A percentile compares a stretch with the other conserved stretches of the same genome.
Conservation (phyloP, 345 rosid genomes). For the Populus nigra region DNA sequence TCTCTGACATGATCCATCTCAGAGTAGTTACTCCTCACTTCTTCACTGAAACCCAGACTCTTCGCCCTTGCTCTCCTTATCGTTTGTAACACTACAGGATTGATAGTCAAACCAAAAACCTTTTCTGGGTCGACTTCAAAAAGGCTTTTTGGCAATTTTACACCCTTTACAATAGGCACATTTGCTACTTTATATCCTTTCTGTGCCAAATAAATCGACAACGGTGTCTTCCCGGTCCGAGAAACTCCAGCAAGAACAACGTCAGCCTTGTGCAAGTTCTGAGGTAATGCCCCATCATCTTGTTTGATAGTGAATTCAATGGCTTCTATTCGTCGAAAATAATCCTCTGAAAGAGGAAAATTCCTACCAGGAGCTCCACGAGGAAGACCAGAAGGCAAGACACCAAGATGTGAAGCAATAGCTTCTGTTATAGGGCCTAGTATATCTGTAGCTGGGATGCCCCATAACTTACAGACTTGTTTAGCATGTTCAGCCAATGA, state of each 20-base stretch:
- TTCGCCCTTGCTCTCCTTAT: conserved; percentile 75
- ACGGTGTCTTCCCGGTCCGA: conserved; percentile 79
- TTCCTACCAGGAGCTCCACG: conserved; percentile 64
- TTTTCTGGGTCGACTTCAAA: conserved; percentile 64
- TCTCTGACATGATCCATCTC: conserved; percentile 68
- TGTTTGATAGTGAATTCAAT: conserved; percentile 88
- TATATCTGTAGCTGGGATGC: conserved; percentile 64
- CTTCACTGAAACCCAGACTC: conserved; percentile 57
- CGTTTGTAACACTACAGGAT: conserved; percentile 65
- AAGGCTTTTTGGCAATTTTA: conserved; percentile 58
- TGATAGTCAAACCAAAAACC: conserved; percentile 72
- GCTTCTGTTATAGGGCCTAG: conserved; percentile 87
- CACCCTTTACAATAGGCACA: conserved; percentile 74
- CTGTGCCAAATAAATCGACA: conserved; percentile 76
- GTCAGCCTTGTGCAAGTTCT: conserved; percentile 66
- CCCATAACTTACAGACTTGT: conserved; percentile 68
- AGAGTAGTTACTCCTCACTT: conserved; percentile 56
- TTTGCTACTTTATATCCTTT: conserved; percentile 86
- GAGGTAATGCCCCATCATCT: conserved; percentile 80
- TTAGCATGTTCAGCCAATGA: conserved; percentile 67
- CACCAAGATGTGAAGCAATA: conserved; percentile 73
- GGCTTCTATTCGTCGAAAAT: conserved; percentile 67
- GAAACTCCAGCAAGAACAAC: conserved; percentile 81
- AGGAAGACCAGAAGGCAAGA: conserved; percentile 77
- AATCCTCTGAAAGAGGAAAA: conserved; percentile 59